Conservation (phyloP, 2,329 filamentous ascomycete species). For the Aspergillus niger region DNA sequence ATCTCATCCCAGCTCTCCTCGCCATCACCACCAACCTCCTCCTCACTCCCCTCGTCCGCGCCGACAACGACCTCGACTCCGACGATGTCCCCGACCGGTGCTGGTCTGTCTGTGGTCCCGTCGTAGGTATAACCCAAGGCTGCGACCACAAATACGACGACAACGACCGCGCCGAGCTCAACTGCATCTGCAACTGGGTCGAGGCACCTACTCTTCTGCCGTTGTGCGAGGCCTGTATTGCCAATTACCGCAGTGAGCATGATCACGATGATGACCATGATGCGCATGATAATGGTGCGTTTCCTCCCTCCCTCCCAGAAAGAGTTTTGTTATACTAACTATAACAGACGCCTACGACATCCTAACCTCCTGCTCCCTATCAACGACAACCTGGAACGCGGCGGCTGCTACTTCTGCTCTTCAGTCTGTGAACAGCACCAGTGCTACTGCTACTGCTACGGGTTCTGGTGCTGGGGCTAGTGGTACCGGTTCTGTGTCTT, state of each 20-base stretch:
- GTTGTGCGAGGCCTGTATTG: constrained; percentile 36
- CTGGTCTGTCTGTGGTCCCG: constrained; percentile 28
- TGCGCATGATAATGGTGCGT: constrained; percentile 31
- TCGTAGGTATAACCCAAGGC: constrained; percentile 26
- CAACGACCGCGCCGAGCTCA: constrained; percentile 27
- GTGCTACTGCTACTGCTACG: constrained; percentile 1
- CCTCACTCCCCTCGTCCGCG: constrained; percentile 24
- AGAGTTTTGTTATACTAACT: not conserved
- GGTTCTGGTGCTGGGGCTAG: not conserved
- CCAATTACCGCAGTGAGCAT: constrained; percentile 26
- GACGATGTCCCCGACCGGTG: constrained; percentile 33
- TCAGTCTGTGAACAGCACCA: not conserved
- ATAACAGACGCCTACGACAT: constrained; percentile 33
- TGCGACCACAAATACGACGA: constrained; percentile 29
- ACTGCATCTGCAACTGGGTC: constrained; percentile 33
- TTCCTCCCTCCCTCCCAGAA: not conserved
- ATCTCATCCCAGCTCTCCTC: constrained; percentile 25
- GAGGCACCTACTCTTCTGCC: constrained; percentile 30
- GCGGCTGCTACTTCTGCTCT: constrained; percentile 24
- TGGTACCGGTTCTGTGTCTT: not conserved
- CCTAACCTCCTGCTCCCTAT: constrained; percentile 30
- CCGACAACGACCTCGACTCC: constrained; percentile 30
- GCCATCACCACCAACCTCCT: constrained; percentile 21
- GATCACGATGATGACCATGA: constrained; percentile 16
- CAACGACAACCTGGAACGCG: constrained; percentile 31